Percentiles rank a stretch among this genome's conserved stretches.
phyloP scores from a whole-genome alignment of 495 filamentous ascomycete species.

The Daldinia childiae region DNA sequence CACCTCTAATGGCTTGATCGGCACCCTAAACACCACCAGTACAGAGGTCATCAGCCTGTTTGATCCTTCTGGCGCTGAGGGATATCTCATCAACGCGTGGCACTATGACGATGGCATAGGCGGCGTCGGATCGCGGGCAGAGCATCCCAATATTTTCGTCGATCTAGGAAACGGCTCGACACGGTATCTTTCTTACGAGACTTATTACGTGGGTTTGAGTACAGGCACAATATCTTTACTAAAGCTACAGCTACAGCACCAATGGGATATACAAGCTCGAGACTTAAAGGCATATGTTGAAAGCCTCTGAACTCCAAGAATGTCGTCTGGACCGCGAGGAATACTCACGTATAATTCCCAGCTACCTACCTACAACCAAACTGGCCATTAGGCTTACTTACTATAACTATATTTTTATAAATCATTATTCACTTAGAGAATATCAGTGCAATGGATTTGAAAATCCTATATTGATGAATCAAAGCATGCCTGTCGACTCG shows the following conservation, averaged over 20 bases:
- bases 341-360: neutral
- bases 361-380: neutral
- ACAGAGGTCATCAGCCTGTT: constrained; percentile 41
- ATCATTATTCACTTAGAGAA: neutral
- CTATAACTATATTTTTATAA: neutral
- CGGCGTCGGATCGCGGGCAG: constrained; percentile 28
- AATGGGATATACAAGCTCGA: constrained; percentile 35
- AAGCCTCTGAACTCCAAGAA: neutral
- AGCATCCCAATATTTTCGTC: constrained; percentile 36
- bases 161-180: constrained; percentile 36
- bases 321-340: neutral
- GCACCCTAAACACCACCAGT: constrained; percentile 42
- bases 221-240: constrained; percentile 32
- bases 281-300: constrained; percentile 43
- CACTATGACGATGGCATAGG: constrained; percentile 38
- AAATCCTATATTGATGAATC: constrained; percentile 34
- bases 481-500: constrained; percentile 19
- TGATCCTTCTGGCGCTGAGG: constrained; percentile 17
- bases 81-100: constrained; percentile 27
- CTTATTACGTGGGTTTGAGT: constrained; percentile 41
- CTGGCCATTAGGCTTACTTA: no score
- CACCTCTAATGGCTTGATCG: constrained; percentile 38
- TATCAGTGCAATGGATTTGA: constrained; percentile 4
- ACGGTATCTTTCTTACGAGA: constrained; percentile 44
- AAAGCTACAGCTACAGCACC: constrained; percentile 24